A percentile compares a stretch with the other conserved stretches of the same genome.
Evolutionary conservation across 176 grass and related monocot species (phyloP).

Genomic region (Avena eriantha): DNA sequence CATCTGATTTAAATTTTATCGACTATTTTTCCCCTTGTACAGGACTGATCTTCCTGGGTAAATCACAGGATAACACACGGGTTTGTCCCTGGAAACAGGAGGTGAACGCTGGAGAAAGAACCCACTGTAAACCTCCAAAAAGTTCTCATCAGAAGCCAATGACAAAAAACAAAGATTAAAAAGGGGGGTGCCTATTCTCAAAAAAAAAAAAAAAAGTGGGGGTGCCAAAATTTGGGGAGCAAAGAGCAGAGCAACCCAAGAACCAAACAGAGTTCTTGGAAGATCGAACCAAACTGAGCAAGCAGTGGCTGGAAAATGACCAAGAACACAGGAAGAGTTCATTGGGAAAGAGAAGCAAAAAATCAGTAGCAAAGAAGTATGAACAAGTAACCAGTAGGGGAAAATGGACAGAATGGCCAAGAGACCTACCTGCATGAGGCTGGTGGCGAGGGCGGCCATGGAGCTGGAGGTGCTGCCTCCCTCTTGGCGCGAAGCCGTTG

Average conservation of each 20-base stretch:
- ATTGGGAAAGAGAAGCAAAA: not conserved
- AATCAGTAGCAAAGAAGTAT: no score
- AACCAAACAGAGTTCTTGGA: not conserved
- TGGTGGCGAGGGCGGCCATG: conserved; percentile 26
- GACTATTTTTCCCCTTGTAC: not conserved
- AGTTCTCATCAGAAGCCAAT: not conserved
- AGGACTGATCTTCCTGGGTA: not conserved
- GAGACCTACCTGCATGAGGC: not conserved
- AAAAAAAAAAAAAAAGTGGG: no score
- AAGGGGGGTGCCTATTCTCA: no score
- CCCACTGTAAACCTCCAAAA: not conserved
- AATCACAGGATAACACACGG: not conserved
- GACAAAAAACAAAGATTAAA: not conserved
- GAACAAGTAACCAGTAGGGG: not conserved
- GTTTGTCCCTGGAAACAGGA: not conserved
- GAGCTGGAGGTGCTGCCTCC: not conserved
- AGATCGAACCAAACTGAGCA: not conserved
- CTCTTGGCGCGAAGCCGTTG: conserved; percentile 1
- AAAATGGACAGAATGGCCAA: not conserved
- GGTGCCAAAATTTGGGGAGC: not conserved
- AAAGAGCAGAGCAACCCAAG: conserved; percentile 12
- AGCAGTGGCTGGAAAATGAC: not conserved
- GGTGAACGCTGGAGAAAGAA: not conserved
- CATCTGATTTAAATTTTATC: not conserved
- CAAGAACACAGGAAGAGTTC: not conserved